Percentiles rank a stretch among this genome's conserved stretches.
These are phyloP conservation scores for Aspergillus aculeatus DNA, from an alignment of 2,329 filamentous ascomycete species.

Conservation along the genomic window DNA sequence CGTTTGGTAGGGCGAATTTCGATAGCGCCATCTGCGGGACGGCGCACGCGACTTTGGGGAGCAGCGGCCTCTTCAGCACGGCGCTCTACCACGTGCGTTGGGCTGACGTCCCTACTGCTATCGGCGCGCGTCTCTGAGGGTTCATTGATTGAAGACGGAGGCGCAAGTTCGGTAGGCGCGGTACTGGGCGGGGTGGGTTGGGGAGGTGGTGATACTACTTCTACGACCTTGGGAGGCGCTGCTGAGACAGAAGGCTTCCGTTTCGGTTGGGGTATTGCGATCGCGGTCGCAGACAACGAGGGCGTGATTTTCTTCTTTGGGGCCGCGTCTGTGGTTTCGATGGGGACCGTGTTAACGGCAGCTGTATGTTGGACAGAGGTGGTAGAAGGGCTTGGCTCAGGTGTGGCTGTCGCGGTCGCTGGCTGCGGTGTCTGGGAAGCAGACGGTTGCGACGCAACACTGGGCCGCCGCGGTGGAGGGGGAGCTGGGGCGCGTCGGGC, in stretches of 20 bases:
- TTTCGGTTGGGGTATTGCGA: constrained; percentile 30
- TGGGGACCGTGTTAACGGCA: constrained; percentile 21
- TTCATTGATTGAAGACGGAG: neutral
- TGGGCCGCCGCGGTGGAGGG: constrained; percentile 40
- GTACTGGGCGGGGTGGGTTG: constrained; percentile 20
- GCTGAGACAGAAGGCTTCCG: constrained; percentile 27
- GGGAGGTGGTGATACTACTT: constrained; percentile 16
- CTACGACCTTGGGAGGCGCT: constrained; percentile 11
- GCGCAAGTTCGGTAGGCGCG: constrained; percentile 15
- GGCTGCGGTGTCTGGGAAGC: constrained; percentile 27
- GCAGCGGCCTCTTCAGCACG: constrained; percentile 7
- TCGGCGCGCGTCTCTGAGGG: neutral
- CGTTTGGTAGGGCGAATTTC: constrained; percentile 32
- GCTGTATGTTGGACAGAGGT: constrained; percentile 12
- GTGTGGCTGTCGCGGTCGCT: constrained; percentile 19
- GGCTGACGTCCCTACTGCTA: neutral
- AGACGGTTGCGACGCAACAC: constrained; percentile 38
- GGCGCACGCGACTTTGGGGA: constrained; percentile 4
- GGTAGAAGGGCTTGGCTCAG: constrained; percentile 15
- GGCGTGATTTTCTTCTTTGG: constrained; percentile 2
- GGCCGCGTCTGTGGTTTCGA: constrained; percentile 14
- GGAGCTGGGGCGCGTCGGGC: constrained; percentile 51
- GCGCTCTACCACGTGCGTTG: neutral
- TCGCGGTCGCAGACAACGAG: constrained; percentile 18
- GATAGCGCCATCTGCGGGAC: constrained; percentile 10